These are phyloP conservation scores for Neofusicoccum cordaticola DNA, from an alignment of 2,329 filamentous ascomycete genomes.

Conservation along the genomic window DNA sequence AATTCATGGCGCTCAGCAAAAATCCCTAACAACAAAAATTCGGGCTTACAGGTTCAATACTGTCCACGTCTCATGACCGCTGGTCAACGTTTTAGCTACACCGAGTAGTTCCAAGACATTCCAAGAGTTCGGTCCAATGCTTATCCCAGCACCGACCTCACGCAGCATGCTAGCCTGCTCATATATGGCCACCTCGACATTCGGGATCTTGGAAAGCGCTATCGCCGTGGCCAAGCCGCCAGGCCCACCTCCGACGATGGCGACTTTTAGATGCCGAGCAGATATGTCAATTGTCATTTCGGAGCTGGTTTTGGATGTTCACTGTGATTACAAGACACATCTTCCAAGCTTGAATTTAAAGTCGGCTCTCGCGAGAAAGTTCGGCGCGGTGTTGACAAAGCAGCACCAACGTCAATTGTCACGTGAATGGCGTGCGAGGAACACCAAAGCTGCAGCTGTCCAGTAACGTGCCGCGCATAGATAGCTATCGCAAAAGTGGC, in stretches of 20 bases:
- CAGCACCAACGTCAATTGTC: slow-evolving; percentile 19
- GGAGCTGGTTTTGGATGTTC: not conserved
- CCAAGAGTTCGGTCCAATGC: slow-evolving; percentile 35
- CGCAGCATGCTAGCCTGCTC: slow-evolving; percentile 34
- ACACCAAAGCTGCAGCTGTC: not conserved
- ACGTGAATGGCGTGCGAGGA: slow-evolving; percentile 21
- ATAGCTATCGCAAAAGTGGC: slow-evolving; percentile 3
- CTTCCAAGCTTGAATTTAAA: no score
- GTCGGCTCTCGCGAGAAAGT: not conserved
- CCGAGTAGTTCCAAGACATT: slow-evolving; percentile 48
- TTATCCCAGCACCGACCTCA: slow-evolving; percentile 25
- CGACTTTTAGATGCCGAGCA: slow-evolving; percentile 23
- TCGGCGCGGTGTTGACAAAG: slow-evolving; percentile 20
- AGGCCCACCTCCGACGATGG: slow-evolving; percentile 25
- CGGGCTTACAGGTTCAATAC: slow-evolving; percentile 31
- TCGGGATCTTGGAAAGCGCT: slow-evolving; percentile 20
- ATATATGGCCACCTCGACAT: slow-evolving; percentile 36
- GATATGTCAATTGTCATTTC: slow-evolving; percentile 19
- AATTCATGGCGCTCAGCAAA: not conserved
- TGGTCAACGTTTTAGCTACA: slow-evolving; percentile 32
- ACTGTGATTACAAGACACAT: not conserved
- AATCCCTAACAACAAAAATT: not conserved
- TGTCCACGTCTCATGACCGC: slow-evolving; percentile 33
- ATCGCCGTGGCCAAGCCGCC: slow-evolving; percentile 23
- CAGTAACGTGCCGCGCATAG: not conserved